phyloP scores from a whole-genome alignment of 169 alveolate genomes.

The Plasmodium knowlesi region DNA sequence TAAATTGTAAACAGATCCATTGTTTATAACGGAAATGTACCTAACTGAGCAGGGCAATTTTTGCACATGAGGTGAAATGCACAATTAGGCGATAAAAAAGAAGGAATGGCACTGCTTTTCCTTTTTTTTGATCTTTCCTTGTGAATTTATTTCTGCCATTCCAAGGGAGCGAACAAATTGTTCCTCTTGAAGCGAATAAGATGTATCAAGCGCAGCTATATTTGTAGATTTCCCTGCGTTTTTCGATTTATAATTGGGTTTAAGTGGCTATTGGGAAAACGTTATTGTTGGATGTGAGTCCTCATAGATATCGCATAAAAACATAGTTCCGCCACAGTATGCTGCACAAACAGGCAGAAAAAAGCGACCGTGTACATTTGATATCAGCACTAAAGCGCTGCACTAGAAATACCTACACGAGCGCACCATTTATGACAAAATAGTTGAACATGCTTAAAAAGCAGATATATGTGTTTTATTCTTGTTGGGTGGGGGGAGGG shows the following conservation, averaged over 20 bases:
- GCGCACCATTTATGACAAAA: neutral
- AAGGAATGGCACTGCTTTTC: neutral
- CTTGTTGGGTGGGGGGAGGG: neutral
- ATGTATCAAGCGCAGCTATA: neutral
- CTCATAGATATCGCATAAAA: neutral
- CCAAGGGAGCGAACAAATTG: neutral
- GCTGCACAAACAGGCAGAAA: neutral
- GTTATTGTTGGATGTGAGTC: neutral
- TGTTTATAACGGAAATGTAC: neutral
- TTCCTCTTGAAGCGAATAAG: neutral
- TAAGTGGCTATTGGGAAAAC: neutral
- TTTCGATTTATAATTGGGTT: neutral
- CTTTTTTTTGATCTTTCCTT: neutral
- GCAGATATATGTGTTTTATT: neutral
- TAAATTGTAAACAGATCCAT: neutral
- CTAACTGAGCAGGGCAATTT: neutral
- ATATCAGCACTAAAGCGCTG: neutral
- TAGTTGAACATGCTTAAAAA: neutral
- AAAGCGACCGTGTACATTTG: neutral
- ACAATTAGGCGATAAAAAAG: neutral
- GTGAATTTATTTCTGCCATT: neutral
- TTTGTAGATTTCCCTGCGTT: neutral
- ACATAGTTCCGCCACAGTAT: neutral
- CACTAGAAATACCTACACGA: neutral
- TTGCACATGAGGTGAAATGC: neutral